phyloP scores from a whole-genome alignment of 2,329 filamentous ascomycete genomes.

The Fragosphaeria purpurea region DNA sequence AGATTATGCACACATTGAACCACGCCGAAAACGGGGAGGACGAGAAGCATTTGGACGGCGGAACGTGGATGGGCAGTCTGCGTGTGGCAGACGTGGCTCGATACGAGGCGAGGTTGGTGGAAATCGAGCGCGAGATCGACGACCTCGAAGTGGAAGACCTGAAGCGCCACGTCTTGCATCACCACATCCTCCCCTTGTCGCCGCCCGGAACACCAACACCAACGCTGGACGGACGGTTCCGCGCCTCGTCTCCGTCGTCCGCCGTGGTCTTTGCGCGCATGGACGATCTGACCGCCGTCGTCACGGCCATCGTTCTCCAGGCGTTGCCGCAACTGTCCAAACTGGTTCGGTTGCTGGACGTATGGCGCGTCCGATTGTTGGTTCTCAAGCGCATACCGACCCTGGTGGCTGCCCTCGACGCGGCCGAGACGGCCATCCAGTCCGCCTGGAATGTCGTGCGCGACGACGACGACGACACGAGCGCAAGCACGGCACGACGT shows the following conservation, averaged over 20 bases:
- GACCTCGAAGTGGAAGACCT: conserved; percentile 73
- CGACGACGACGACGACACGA: conserved; percentile 4
- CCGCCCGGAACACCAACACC: conserved; percentile 39
- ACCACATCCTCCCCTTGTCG: conserved; percentile 58
- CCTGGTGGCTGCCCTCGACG: conserved; percentile 56
- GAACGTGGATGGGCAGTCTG: conserved; percentile 60
- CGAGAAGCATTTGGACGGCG: not conserved
- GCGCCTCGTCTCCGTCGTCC: conserved; percentile 27
- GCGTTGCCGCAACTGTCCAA: conserved; percentile 71
- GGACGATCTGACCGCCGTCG: conserved; percentile 81
- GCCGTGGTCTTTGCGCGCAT: conserved; percentile 54
- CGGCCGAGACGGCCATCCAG: conserved; percentile 53
- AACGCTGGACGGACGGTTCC: conserved; percentile 9
- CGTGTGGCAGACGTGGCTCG: conserved; percentile 50
- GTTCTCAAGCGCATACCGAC: conserved; percentile 65
- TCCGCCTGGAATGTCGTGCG: conserved; percentile 56
- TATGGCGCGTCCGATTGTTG: conserved; percentile 67
- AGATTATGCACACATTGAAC: not conserved
- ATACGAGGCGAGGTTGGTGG: conserved; percentile 64
- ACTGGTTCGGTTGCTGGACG: conserved; percentile 60
- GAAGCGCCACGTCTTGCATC: conserved; percentile 76
- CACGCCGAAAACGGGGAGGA: not conserved
- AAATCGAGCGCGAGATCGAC: conserved; percentile 61
- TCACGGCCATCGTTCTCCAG: conserved; percentile 87
- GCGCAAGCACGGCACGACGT: conserved; percentile 2